Conservation (phyloP, 2,329 filamentous ascomycete species). For the Monosporascus sp. region DNA sequence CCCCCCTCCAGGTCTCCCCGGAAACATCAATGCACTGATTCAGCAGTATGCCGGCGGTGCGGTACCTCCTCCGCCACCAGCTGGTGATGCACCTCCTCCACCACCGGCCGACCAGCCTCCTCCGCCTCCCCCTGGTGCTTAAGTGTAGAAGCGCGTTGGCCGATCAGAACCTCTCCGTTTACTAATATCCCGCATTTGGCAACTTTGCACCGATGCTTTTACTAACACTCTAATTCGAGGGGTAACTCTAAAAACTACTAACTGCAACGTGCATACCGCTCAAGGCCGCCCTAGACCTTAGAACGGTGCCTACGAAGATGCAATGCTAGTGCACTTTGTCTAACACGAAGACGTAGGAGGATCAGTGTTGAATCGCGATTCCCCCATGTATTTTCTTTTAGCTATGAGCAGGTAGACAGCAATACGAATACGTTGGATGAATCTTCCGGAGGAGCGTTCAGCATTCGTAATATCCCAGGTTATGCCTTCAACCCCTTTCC, state of each 20-base stretch:
- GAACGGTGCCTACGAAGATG: neutral
- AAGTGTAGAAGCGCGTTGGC: slow-evolving; percentile 17
- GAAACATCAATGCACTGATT: slow-evolving; percentile 60
- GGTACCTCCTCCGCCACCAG: slow-evolving; percentile 51
- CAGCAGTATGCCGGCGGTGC: slow-evolving; percentile 56
- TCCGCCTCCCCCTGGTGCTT: slow-evolving; percentile 53
- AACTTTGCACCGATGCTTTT: neutral
- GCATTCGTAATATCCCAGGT: too few relatives aligned
- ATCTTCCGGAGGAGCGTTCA: too few relatives aligned
- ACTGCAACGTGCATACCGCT: neutral
- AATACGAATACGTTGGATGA: too few relatives aligned
- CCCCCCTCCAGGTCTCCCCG: slow-evolving; percentile 45
- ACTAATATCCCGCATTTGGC: neutral
- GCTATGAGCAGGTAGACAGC: too few relatives aligned
- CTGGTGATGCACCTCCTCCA: slow-evolving; percentile 57
- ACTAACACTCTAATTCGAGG: neutral
- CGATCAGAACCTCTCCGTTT: slow-evolving; percentile 1
- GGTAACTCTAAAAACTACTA: neutral
- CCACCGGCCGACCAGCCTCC: slow-evolving; percentile 55
- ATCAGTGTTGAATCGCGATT: neutral
- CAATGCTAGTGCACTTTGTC: neutral
- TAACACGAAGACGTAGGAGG: neutral
- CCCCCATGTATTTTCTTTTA: too few relatives aligned
- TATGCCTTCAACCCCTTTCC: too few relatives aligned
- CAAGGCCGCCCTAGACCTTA: neutral